Evolutionary conservation across 2,329 filamentous ascomycete species (phyloP).

Genomic region (Chrysoporthe cubensis): DNA sequence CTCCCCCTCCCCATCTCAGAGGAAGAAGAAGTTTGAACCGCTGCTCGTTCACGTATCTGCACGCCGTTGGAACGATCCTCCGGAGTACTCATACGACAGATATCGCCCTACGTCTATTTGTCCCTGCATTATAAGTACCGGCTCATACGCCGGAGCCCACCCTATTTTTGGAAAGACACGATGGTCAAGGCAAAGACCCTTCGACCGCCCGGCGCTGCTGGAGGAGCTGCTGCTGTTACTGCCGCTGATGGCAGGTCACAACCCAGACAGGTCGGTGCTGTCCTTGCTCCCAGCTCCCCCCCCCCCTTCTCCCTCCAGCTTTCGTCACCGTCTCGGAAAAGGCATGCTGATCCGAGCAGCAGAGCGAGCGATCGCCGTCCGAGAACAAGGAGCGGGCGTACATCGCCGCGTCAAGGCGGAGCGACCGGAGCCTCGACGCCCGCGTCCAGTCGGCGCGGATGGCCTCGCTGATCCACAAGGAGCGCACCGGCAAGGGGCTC

Average conservation of each 20-base stretch:
- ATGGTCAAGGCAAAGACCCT: conserved; percentile 12
- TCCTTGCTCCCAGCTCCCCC: neutral
- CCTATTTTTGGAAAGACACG: neutral
- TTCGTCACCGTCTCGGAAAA: neutral
- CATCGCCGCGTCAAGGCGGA: conserved; percentile 85
- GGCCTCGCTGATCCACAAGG: conserved; percentile 70
- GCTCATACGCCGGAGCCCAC: neutral
- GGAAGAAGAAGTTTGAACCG: no score
- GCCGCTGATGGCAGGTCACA: neutral
- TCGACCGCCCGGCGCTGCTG: neutral
- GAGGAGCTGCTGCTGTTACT: neutral
- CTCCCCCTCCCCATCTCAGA: neutral
- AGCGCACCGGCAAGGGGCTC: conserved; percentile 82
- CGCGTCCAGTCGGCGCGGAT: conserved; percentile 84
- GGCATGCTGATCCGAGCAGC: conserved; percentile 1
- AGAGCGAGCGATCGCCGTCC: conserved; percentile 77
- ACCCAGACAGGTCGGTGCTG: conserved; percentile 2
- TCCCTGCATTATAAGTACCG: neutral
- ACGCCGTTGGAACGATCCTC: neutral
- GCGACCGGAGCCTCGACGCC: conserved; percentile 85
- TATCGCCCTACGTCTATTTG: neutral
- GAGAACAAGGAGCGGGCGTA: conserved; percentile 89
- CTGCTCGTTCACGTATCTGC: no score
- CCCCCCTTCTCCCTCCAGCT: neutral
- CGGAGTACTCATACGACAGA: neutral